Conservation (phyloP, 2,329 filamentous ascomycete genomes). For the Aspergillus fructus region DNA sequence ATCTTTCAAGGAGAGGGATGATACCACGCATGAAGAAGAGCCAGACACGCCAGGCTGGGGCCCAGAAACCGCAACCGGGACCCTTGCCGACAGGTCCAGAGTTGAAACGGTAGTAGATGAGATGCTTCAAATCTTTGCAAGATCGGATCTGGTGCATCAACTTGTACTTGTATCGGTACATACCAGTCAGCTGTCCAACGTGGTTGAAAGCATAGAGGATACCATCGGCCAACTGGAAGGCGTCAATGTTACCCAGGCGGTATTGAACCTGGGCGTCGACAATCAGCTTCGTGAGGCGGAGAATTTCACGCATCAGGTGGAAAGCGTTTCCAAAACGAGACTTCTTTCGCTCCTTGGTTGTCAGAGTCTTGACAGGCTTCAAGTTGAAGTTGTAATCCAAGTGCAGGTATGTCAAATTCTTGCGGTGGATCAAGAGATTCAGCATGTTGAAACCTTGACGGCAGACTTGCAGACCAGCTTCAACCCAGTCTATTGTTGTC, state of each 20-base stretch:
- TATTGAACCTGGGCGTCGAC: conserved; percentile 99
- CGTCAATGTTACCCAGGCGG: conserved; percentile 94
- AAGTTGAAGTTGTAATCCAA: conserved; percentile 99
- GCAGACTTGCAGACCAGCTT: conserved; percentile 96
- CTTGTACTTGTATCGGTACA: conserved; percentile 99
- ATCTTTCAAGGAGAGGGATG: conserved; percentile 91
- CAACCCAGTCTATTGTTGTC: conserved; percentile 98
- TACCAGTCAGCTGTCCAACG: conserved; percentile 94
- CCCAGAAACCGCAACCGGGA: conserved; percentile 98
- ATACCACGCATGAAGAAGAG: conserved; percentile 99
- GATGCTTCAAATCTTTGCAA: conserved; percentile 97
- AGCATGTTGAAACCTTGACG: conserved; percentile 99
- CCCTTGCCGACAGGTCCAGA: conserved; percentile 95
- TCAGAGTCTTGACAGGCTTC: conserved; percentile 97
- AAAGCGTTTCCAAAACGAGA: conserved; percentile 98
- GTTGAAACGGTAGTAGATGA: conserved; percentile 99
- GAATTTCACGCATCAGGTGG: conserved; percentile 96
- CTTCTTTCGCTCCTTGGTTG: conserved; percentile 99
- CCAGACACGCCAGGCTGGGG: conserved; percentile 97
- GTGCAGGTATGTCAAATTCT: conserved; percentile 97
- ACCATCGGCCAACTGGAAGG: conserved; percentile 96
- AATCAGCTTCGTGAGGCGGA: conserved; percentile 93
- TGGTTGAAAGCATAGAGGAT: conserved; percentile 99
- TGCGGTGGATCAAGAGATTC: conserved; percentile 93
- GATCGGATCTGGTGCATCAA: conserved; percentile 99